These are phyloP conservation scores for Kwoniella dendrophila DNA, from an alignment of 768 basidiomycete genomes.

Conservation along the genomic window DNA sequence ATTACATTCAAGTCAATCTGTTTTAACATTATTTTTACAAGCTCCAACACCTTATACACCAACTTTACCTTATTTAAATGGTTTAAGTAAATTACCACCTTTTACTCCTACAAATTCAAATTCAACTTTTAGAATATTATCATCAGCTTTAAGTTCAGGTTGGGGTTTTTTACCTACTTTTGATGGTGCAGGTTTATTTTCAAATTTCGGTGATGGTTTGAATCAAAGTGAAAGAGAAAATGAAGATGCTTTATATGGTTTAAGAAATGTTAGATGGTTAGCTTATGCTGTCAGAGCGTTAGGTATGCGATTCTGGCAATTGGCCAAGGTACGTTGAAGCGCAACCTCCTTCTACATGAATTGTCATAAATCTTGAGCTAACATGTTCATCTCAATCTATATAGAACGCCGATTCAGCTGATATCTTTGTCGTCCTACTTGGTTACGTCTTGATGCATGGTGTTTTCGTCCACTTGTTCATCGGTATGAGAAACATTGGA, in stretches of 20 bases:
- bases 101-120: constrained; percentile 32
- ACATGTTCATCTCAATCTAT: not conserved
- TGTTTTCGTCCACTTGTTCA: constrained; percentile 87
- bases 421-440: constrained; percentile 88
- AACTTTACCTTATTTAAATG: constrained; percentile 62
- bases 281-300: constrained; percentile 79
- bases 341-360: not conserved
- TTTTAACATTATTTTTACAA: constrained; percentile 45
- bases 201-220: constrained; percentile 46
- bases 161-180: constrained; percentile 48
- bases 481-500: constrained; percentile 83
- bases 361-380: not conserved
- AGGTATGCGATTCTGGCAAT: constrained; percentile 78
- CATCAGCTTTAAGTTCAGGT: constrained; percentile 29
- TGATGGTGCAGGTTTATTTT: constrained; percentile 46
- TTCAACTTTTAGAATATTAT: constrained; percentile 37
- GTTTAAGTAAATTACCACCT: constrained; percentile 33
- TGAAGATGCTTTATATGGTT: constrained; percentile 67
- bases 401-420: constrained; percentile 90
- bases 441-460: constrained; percentile 95
- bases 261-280: constrained; percentile 83
- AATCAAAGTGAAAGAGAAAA: constrained; percentile 63
- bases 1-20: constrained; percentile 40
- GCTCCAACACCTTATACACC: constrained; percentile 44
- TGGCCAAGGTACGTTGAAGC: constrained; percentile 67